Base-by-base conservation (phyloP, 2,329 filamentous ascomycete species). In the Cladorrhinum sp. region DNA sequence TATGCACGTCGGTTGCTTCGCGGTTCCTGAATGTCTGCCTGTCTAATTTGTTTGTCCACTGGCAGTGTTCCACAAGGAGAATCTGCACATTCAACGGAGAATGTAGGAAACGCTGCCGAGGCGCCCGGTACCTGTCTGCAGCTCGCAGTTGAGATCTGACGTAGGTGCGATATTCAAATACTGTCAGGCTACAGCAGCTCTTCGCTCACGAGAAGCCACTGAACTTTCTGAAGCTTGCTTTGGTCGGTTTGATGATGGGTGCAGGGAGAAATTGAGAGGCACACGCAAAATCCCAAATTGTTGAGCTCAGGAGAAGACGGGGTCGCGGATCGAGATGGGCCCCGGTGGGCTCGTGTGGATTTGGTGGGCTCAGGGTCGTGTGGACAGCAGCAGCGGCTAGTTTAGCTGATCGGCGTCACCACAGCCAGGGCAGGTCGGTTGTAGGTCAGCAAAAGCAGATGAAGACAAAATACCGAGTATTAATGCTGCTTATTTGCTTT, bases 351-450 rank as follows among this genome's bases (percentile, higher is more conserved):
- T 45, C 41, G 41, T 45, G 41, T 45, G 41, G 41, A 45, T 45
- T 45, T 45, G 41, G 41, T 18, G 41, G 41, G 41, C 41, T 22
- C 41, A n/a, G 41, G 41, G n/a, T 45, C 41, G 41, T n/a, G 41
- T 45, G 41, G 41, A 45, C 41, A 45, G 41, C 41, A 45, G 41
- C 41, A 45, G 41, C 41, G 41, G 41, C 53, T 38, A 45, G 53
- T 22, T 36, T 56, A 12, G 53, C n/a, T n/a, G 53, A 56, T 56
- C 53, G 53, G 38, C 38, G 53, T 56, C 23, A 56, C 53, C 23
- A 55, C 53, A 23, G 4, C 52, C n/a, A 25, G 29, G 25, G 23
- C 38, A 16, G 16, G n/a, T 45, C 16, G 36, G 12, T 36, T 45
- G 41, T 41, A 41, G 41, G 41, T 45, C 41, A 18, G 41, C 32